These are phyloP conservation scores for Tylopilus intermedius DNA, from an alignment of 768 basidiomycete species.

Conservation along the genomic window DNA sequence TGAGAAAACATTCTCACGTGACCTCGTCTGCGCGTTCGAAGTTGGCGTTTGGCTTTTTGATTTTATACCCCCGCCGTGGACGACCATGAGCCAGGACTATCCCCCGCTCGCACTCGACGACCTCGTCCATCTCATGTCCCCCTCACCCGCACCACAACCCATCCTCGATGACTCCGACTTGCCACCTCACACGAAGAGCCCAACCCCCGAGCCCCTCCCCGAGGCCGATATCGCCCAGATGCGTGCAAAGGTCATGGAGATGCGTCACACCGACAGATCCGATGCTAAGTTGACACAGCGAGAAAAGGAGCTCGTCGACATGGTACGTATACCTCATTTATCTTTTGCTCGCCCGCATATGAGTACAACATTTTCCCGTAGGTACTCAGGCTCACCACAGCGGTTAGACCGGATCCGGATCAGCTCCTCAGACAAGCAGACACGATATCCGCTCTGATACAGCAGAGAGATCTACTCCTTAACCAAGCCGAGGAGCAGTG, in stretches of 20 bases:
- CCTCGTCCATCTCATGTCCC: slow-evolving; percentile 50
- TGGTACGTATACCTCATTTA: slow-evolving; percentile 40
- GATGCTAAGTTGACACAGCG: slow-evolving; percentile 25
- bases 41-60: slow-evolving; percentile 35
- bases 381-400: slow-evolving; percentile 46
- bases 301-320: slow-evolving; percentile 52
- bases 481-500: slow-evolving; percentile 52
- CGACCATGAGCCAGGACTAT: slow-evolving; percentile 31
- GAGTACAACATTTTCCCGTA: slow-evolving; percentile 22
- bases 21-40: slow-evolving; percentile 30
- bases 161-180: slow-evolving; percentile 19
- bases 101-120: slow-evolving; percentile 50
- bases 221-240: slow-evolving; percentile 47
- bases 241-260: slow-evolving; percentile 41
- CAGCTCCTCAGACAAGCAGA: slow-evolving; percentile 58
- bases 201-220: slow-evolving; percentile 37
- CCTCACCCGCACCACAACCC: slow-evolving; percentile 38
- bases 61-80: slow-evolving; percentile 16
- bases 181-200: slow-evolving; percentile 17
- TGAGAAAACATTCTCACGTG: slow-evolving; percentile 30
- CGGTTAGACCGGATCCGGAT: slow-evolving; percentile 38
- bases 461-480: slow-evolving; percentile 56
- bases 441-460: slow-evolving; percentile 49
- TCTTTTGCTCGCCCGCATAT: slow-evolving; percentile 5
- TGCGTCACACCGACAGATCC: slow-evolving; percentile 32